Evolutionary conservation across 1,139 yeast genomes (phyloP).

Genomic region (Hyphopichia fennica): DNA sequence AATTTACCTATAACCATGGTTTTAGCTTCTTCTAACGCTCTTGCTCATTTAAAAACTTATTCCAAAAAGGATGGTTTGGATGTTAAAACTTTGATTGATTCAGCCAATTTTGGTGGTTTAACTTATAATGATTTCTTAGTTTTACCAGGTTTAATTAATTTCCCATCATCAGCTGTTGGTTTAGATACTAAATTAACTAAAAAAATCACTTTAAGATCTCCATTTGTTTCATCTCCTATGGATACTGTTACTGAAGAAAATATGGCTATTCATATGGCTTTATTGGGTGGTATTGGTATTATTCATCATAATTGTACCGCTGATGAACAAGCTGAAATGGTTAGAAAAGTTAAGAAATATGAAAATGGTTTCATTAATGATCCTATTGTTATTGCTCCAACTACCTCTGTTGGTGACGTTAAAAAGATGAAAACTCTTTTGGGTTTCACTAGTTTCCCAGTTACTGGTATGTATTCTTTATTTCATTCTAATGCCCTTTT

Average conservation of each 20-base stretch:
- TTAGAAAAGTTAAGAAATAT: constrained; percentile 89
- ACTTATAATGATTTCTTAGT: constrained; percentile 95
- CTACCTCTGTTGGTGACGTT: constrained; percentile 77
- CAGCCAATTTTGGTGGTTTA: constrained; percentile 87
- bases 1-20: constrained; percentile 25
- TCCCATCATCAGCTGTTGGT: constrained; percentile 75
- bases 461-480: constrained; percentile 81
- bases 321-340: constrained; percentile 99
- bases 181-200: constrained; percentile 87
- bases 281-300: constrained; percentile 98
- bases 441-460: constrained; percentile 98
- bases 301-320: constrained; percentile 96
- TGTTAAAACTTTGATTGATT: constrained; percentile 83
- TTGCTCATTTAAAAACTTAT: constrained; percentile 66
- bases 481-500: constrained; percentile 8
- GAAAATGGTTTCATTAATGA: constrained; percentile 97
- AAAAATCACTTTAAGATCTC: constrained; percentile 87
- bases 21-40: constrained; percentile 64
- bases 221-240: constrained; percentile 98
- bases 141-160: constrained; percentile 91
- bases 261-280: constrained; percentile 99
- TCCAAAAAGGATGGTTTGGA: constrained; percentile 81
- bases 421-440: constrained; percentile 65
- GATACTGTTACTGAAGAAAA: constrained; percentile 97
- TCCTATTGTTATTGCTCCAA: constrained; percentile 83